Evolutionary conservation across 495 filamentous ascomycete species (phyloP).

Genomic region (Xylaria intraflava): DNA sequence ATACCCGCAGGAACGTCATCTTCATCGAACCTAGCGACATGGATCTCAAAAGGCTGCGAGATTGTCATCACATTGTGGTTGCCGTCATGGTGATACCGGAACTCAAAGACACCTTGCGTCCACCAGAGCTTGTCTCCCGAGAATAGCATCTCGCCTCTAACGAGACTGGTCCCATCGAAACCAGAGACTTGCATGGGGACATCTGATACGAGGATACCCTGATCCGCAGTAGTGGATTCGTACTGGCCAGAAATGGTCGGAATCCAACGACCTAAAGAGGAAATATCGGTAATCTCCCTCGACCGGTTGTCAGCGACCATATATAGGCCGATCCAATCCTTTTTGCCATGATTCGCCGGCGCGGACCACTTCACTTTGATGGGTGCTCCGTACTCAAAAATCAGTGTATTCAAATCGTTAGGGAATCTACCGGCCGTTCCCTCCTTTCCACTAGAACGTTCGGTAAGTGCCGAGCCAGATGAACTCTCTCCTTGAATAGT

Average conservation of each 20-base stretch:
- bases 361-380: constrained; percentile 91
- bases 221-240: constrained; percentile 67
- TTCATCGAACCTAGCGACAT: constrained; percentile 69
- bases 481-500: constrained; percentile 61
- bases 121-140: constrained; percentile 93
- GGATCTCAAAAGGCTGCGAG: constrained; percentile 86
- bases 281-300: constrained; percentile 72
- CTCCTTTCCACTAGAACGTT: constrained; percentile 45
- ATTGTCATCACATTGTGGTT: constrained; percentile 96
- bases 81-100: constrained; percentile 93
- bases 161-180: constrained; percentile 43
- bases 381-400: constrained; percentile 84
- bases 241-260: constrained; percentile 70
- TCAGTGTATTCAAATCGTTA: constrained; percentile 58
- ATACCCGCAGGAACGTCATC: constrained; percentile 45
- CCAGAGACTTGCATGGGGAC: constrained; percentile 42
- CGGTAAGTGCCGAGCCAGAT: constrained; percentile 38
- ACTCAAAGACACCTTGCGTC: constrained; percentile 91
- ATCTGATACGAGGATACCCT: constrained; percentile 71
- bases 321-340: constrained; percentile 94
- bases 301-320: constrained; percentile 88
- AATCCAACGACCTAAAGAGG: constrained; percentile 86
- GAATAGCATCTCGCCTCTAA: constrained; percentile 78
- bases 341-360: constrained; percentile 81
- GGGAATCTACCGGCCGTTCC: constrained; percentile 38